phyloP scores from a whole-genome alignment of 208 protist genomes.

The Porcisia hertigi region DNA sequence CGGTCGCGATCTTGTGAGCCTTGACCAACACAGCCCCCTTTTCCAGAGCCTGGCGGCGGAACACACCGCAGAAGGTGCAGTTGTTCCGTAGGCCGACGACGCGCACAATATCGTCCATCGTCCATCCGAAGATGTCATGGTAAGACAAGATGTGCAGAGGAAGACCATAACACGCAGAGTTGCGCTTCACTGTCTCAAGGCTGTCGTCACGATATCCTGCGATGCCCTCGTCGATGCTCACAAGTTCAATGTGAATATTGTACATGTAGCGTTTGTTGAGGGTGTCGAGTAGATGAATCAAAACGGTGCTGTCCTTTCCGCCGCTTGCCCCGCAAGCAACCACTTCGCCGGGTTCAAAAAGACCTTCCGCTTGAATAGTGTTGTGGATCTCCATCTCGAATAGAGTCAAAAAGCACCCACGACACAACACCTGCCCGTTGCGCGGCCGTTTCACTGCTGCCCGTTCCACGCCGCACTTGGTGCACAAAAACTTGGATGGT shows the following conservation, averaged over 20 bases:
- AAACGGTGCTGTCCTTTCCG: constrained; percentile 97
- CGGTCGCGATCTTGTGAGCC: constrained; percentile 95
- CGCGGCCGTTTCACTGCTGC: constrained; percentile 91
- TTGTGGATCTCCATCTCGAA: constrained; percentile 97
- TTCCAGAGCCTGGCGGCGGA: constrained; percentile 96
- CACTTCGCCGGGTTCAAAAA: constrained; percentile 91
- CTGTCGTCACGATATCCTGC: constrained; percentile 97
- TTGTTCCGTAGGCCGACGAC: constrained; percentile 93
- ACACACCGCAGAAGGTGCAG: constrained; percentile 98
- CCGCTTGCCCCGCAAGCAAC: constrained; percentile 96
- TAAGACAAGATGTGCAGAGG: constrained; percentile 96
- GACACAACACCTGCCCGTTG: constrained; percentile 90
- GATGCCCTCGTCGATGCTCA: constrained; percentile 99
- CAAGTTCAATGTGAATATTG: constrained; percentile 91
- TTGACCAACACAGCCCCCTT: constrained; percentile 87
- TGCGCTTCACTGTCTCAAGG: constrained; percentile 95
- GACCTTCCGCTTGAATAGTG: constrained; percentile 89
- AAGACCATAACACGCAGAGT: constrained; percentile 90
- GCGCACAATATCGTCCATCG: constrained; percentile 97
- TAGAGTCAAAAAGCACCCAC: constrained; percentile 93
- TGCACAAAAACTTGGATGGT: constrained; percentile 57
- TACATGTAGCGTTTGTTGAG: constrained; percentile 95
- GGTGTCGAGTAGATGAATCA: constrained; percentile 93
- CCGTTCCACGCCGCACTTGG: constrained; percentile 45
- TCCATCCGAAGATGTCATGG: constrained; percentile 96